phyloP scores from a whole-genome alignment of 2,329 filamentous ascomycete species.

The Samsoniella hepiali region DNA sequence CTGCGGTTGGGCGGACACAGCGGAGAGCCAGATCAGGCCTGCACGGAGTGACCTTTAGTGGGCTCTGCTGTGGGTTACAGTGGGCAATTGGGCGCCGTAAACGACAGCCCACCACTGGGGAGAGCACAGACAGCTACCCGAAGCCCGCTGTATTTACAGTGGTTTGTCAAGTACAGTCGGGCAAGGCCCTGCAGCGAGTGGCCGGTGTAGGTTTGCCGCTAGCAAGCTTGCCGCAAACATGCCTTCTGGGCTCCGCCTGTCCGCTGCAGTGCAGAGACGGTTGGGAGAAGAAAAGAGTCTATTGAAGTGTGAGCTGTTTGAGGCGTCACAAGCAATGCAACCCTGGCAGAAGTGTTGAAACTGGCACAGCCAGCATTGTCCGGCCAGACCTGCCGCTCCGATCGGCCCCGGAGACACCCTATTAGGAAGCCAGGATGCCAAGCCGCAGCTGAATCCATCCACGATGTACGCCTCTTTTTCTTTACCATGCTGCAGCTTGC shows the following conservation, averaged over 20 bases:
- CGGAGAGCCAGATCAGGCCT: slow-evolving; percentile 8
- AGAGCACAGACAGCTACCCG: neutral
- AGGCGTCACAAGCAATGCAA: neutral
- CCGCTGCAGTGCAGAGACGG: neutral
- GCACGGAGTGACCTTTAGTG: neutral
- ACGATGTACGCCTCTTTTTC: neutral
- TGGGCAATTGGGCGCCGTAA: neutral
- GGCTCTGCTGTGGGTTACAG: neutral
- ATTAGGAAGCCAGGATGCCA: neutral
- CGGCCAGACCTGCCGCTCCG: neutral
- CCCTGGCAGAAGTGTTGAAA: neutral
- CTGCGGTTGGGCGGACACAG: neutral
- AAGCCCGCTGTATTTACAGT: neutral
- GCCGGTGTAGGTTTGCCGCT: neutral
- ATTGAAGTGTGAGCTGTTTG: neutral
- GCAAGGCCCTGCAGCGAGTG: neutral
- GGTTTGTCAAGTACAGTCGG: neutral
- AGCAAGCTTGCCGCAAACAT: neutral
- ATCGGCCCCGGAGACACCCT: neutral
- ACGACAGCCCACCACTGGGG: neutral
- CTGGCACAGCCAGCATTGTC: neutral
- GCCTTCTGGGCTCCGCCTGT: neutral
- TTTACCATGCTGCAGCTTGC: neutral
- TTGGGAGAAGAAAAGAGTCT: neutral
- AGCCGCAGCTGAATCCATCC: neutral